These are phyloP conservation scores for Pichia californica DNA, from an alignment of 805 yeast species.

Conservation along the genomic window DNA sequence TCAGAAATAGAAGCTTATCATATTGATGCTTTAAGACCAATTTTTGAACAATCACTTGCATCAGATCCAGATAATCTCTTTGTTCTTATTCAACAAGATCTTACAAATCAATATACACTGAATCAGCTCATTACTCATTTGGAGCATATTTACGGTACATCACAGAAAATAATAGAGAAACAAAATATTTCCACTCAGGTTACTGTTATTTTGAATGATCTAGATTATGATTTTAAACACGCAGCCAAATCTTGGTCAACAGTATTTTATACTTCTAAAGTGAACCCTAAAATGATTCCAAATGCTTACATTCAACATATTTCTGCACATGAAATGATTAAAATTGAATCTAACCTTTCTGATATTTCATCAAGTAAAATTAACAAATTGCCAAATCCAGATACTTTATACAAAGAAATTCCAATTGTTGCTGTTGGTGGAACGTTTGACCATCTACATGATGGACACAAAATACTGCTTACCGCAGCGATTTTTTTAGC, in stretches of 20 bases:
- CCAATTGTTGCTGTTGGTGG: conserved; percentile 72
- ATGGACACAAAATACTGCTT: conserved; percentile 84
- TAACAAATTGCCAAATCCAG: not conserved
- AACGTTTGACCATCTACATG: conserved; percentile 93
- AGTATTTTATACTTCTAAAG: not conserved
- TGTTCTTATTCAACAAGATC: conserved; percentile 3
- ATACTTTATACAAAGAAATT: not conserved
- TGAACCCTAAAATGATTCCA: not conserved
- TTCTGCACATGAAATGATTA: too few species aligned
- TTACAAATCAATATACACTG: too few species aligned
- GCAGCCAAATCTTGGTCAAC: conserved; percentile 3
- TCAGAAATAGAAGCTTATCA: conserved; percentile 1
- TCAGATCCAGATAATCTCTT: not conserved
- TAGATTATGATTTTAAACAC: not conserved
- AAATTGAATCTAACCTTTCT: too few species aligned
- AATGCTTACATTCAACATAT: not conserved
- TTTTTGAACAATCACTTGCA: not conserved
- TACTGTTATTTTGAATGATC: conserved; percentile 3
- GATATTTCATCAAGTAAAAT: too few species aligned
- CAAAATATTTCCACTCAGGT: not conserved
- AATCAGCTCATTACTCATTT: too few species aligned
- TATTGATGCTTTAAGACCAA: not conserved
- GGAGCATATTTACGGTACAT: conserved; percentile 2
- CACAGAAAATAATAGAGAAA: not conserved
- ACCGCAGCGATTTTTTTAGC: conserved; percentile 66